Evolutionary conservation across 495 filamentous ascomycete genomes (phyloP).

Genomic region (Durotheca rogersii): DNA sequence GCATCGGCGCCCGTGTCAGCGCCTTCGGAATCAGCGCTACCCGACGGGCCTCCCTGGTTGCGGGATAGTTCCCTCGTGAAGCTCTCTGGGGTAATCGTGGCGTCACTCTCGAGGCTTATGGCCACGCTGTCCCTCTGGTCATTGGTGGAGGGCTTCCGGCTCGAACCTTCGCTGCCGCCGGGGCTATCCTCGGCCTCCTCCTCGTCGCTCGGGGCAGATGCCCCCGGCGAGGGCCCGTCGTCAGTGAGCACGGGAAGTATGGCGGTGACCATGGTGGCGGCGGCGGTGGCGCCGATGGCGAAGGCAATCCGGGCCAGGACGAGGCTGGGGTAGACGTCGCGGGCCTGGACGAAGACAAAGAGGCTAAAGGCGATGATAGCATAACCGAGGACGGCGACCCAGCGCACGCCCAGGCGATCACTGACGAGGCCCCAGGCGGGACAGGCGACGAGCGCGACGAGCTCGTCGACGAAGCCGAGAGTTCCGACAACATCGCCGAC

Average conservation of each 20-base stretch:
- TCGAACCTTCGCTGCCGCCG: conserved; percentile 1
- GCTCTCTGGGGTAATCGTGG: conserved; percentile 61
- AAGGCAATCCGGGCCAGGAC: conserved; percentile 84
- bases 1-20: conserved; percentile 18
- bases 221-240: too few relatives aligned
- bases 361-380: conserved; percentile 72
- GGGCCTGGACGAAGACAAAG: conserved; percentile 78
- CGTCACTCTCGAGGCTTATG: conserved; percentile 60
- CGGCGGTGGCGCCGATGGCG: conserved; percentile 84
- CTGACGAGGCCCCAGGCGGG: conserved; percentile 90
- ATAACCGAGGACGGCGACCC: conserved; percentile 79
- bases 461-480: conserved; percentile 91
- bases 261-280: conserved; percentile 95
- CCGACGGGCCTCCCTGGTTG: conserved; percentile 9
- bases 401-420: conserved; percentile 82
- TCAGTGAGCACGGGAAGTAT: conserved; percentile 83
- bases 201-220: conserved; percentile 3
- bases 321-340: conserved; percentile 86
- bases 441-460: conserved; percentile 87
- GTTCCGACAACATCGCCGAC: conserved; percentile 92
- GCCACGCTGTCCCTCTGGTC: conserved; percentile 43
- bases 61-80: conserved; percentile 37
- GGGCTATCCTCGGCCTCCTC: conserved; percentile 14
- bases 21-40: conserved; percentile 9
- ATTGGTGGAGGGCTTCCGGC: conserved; percentile 21